Conservation (phyloP, 2,329 filamentous ascomycete species). For the Byssochlamys sp. region DNA sequence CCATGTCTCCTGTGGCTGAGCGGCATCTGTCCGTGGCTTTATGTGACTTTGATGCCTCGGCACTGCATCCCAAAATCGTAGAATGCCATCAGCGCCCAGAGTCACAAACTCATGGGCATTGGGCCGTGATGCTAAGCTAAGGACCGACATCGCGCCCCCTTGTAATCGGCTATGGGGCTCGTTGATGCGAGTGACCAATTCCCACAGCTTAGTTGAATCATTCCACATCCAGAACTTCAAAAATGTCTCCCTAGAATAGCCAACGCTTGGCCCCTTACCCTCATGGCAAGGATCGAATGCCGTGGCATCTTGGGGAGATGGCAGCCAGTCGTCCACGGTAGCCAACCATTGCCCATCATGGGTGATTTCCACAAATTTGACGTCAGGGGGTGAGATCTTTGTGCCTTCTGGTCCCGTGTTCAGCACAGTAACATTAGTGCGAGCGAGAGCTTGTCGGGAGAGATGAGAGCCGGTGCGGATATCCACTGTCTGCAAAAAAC, state of each 20-base stretch:
- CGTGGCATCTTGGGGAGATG: slow-evolving; percentile 58
- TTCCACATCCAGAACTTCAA: slow-evolving; percentile 83
- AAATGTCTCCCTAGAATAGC: slow-evolving; percentile 59
- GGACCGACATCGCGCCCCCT: slow-evolving; percentile 46
- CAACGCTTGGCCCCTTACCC: slow-evolving; percentile 32
- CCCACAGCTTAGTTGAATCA: slow-evolving; percentile 49
- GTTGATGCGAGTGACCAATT: slow-evolving; percentile 73
- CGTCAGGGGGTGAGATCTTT: slow-evolving; percentile 65
- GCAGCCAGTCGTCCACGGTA: slow-evolving; percentile 83
- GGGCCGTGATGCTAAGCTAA: slow-evolving; percentile 65
- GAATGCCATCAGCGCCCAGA: slow-evolving; percentile 66
- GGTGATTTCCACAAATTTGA: slow-evolving; percentile 66
- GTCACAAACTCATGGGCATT: slow-evolving; percentile 66
- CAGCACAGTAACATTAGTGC: slow-evolving; percentile 75
- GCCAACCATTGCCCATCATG: slow-evolving; percentile 79
- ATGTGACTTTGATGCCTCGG: slow-evolving; percentile 59
- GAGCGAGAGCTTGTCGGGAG: slow-evolving; percentile 75
- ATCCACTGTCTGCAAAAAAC: slow-evolving; percentile 70
- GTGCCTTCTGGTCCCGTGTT: slow-evolving; percentile 64
- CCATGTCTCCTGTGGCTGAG: slow-evolving; percentile 61
- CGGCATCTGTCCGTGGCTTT: slow-evolving; percentile 39
- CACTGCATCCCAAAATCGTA: slow-evolving; percentile 74
- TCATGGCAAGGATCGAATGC: slow-evolving; percentile 38
- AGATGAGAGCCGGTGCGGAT: slow-evolving; percentile 67
- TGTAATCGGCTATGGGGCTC: slow-evolving; percentile 60